A percentile compares a stretch with the other conserved stretches of the same genome.
phyloP scores from a whole-genome alignment of 2,329 filamentous ascomycete species.

The Sporothrix schenckii region DNA sequence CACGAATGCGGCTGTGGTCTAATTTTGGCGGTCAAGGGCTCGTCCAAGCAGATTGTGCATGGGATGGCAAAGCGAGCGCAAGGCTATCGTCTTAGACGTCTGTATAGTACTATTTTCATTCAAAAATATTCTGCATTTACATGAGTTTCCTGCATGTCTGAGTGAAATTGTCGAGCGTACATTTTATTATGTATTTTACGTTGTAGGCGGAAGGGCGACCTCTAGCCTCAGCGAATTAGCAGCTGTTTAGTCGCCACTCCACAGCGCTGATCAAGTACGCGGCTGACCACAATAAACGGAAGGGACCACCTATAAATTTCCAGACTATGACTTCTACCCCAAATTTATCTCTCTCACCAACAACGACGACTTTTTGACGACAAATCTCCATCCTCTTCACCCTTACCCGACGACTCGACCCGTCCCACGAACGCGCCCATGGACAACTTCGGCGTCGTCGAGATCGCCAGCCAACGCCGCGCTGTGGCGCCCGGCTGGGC shows the following conservation, averaged over 20 bases:
- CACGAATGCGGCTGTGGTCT: not conserved
- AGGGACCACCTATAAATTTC: not conserved
- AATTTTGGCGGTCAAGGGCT: constrained; percentile 1
- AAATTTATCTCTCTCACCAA: constrained; percentile 11
- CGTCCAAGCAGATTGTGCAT: constrained; percentile 14
- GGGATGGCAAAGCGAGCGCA: not conserved
- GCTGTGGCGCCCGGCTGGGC: constrained; percentile 84
- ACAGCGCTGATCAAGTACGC: not conserved
- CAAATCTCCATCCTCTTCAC: not conserved
- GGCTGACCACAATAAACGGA: not conserved
- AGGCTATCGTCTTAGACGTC: constrained; percentile 14
- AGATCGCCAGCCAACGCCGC: constrained; percentile 71
- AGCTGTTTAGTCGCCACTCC: not conserved
- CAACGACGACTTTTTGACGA: not conserved
- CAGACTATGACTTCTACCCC: not conserved
- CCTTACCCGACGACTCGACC: not conserved
- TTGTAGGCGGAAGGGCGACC: no score
- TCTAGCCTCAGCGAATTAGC: no score
- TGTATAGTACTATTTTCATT: constrained; percentile 26
- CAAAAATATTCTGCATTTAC: not conserved
- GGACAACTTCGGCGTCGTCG: constrained; percentile 77
- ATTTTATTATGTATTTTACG: no score
- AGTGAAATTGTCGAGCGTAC: no score
- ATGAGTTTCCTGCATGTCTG: not conserved
- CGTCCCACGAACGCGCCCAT: constrained; percentile 43